These are phyloP conservation scores for Lecanoromycetidae sp. DNA, from an alignment of 2,329 filamentous ascomycete genomes.

Conservation along the genomic window DNA sequence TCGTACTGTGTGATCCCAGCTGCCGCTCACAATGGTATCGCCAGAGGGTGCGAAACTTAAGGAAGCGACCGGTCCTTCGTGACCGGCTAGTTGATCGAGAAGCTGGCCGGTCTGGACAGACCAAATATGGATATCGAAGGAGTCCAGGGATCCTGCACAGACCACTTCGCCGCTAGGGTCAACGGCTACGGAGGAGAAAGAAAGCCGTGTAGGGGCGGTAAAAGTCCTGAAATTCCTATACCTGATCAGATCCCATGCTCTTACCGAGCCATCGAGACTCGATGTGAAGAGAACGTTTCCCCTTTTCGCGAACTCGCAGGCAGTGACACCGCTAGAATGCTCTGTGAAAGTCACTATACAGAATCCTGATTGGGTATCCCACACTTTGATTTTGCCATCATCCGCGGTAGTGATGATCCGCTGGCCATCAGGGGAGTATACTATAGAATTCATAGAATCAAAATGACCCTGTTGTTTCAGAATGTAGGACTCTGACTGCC, in stretches of 20 bases:
- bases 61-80: constrained; percentile 85
- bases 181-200: constrained; percentile 90
- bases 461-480: constrained; percentile 97
- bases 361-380: constrained; percentile 93
- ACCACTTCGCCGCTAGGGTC: constrained; percentile 95
- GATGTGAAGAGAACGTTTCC: constrained; percentile 94
- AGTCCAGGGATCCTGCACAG: constrained; percentile 87
- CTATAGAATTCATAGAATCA: constrained; percentile 84
- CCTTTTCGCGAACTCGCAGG: constrained; percentile 87
- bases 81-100: constrained; percentile 77
- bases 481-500: constrained; percentile 98
- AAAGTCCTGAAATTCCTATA: constrained; percentile 98
- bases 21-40: constrained; percentile 71
- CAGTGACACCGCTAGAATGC: constrained; percentile 82
- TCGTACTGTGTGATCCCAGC: constrained; percentile 90
- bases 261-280: constrained; percentile 82
- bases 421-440: constrained; percentile 88
- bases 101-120: constrained; percentile 95
- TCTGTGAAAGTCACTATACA: constrained; percentile 98
- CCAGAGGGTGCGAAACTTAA: constrained; percentile 83
- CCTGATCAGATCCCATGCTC: constrained; percentile 90
- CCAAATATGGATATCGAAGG: constrained; percentile 96
- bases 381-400: constrained; percentile 96
- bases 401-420: constrained; percentile 88
- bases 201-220: constrained; percentile 79